Evolutionary conservation across 805 yeast genomes (phyloP), one percentile per base, ranked within the genome.

Genomic region (Metschnikowia similis): DNA sequence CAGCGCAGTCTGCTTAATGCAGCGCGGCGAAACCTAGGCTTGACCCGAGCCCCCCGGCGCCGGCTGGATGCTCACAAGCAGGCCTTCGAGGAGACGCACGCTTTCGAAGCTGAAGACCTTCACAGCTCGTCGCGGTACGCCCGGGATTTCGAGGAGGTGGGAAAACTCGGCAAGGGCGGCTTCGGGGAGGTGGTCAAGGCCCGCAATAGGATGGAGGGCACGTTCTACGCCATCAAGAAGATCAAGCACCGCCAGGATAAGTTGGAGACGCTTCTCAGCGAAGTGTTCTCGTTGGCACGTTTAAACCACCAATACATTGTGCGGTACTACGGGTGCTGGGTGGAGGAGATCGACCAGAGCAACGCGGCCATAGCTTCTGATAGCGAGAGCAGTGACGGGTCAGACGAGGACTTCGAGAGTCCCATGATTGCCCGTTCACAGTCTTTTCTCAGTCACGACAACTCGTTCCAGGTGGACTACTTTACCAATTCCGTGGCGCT

Each of bases 121-220:
- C 51, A 46, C 8, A 49, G 32, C 8, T 56, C 53, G 8, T 56
- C 59, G 21, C 75, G 99, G 55, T 94, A 92, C 63, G 87, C 84
- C 3, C 82, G 91, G 54, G 99, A 94, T 64, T 94, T 95, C 66
- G 99, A 94, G 66, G 99, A 94, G 63, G 87, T 89, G 40, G 94
- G 92, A 0, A 81, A 85, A 17, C 69, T 94, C 8, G 99, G 99
- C 2, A 82, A 84, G 58, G 99, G 99, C 36, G 99, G 96, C 0
- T 94, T 87, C 69, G 99, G 99, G 6, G 97, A 94, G 66, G 99
- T 94, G 8, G 97, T 94, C n/a, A 91, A 92, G 61, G 98, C 94
- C 0, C 75, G 99, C 53, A 92, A 91, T 64, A 80, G 91, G 51
- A 78, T 94, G 55, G 99, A 94, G 64, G 98, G 99, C 17, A 78